Evolutionary conservation across 1,284 basidiomycete species (phyloP).

Genomic region (Papiliotrema laurentii): DNA sequence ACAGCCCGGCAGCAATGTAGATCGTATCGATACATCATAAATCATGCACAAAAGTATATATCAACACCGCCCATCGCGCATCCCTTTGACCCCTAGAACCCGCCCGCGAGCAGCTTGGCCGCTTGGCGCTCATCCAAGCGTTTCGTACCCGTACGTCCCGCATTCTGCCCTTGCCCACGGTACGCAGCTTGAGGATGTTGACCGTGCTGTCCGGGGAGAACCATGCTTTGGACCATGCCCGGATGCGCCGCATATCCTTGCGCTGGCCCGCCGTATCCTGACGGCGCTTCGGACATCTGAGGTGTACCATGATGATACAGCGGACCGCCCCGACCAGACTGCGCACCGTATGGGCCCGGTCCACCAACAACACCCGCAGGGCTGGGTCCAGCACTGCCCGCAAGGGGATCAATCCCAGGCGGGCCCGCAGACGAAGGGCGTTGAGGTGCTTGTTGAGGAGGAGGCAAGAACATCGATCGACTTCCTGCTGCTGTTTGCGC

Average conservation of each 20-base stretch:
- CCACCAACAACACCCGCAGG: no score
- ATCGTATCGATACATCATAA: no score
- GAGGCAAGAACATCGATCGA: conserved; percentile 43
- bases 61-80: no score
- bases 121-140: conserved; percentile 43
- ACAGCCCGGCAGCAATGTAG: no score
- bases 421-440: conserved; percentile 18
- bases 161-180: conserved; percentile 9
- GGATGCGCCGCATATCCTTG: background rate
- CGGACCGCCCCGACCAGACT: no score
- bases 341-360: no score
- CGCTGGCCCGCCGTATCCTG: no score
- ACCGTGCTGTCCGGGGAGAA: conserved; percentile 22
- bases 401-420: conserved; percentile 12
- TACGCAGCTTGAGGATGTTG: conserved; percentile 4
- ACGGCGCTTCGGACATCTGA: no score
- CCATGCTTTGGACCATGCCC: conserved; percentile 41
- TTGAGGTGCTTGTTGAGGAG: conserved; percentile 7
- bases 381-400: no score
- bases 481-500: conserved; percentile 11
- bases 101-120: conserved; percentile 43
- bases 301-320: no score
- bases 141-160: conserved; percentile 20
- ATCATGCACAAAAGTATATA: no score
- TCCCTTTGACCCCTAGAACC: conserved; percentile 39